Base-by-base conservation (phyloP, 805 yeast genomes). In the Barnettozyma pratensis region DNA sequence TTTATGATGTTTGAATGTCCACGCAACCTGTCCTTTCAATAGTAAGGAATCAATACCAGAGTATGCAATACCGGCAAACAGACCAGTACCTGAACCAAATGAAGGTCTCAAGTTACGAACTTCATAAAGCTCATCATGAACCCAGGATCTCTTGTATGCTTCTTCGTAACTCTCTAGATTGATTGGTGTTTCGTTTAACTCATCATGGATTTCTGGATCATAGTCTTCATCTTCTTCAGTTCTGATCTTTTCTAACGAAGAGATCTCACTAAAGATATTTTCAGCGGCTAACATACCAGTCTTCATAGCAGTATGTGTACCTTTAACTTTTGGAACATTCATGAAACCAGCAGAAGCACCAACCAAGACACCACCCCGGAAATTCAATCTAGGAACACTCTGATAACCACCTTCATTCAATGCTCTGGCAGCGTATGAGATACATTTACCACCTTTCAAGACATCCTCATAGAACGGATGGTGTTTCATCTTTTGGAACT, bases 291-390 rank as follows among this genome's bases (percentile, higher is more conserved):
- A 67, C 77, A 94, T 83, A 32, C 98, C 99, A 8, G 94, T 77
- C 67, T 94, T 94, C 81, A 94, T 88, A 1, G 99, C 98, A 1
- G 97, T 92, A 66, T 94, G 99, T 0, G 97, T 84, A 12, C 99
- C 99, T 70, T 94, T 94, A 61, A 94, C 87, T 67, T 92, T 94
- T 46, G 99, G 97, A 40, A 94, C 98, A 64, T 94, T 94, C 80
- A 94, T 79, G 66, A 94, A 92, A 1, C 99, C 99, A 4, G 99
- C 99, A 49, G 95, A 73, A 49, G 96, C 94, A 32, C 99, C 99
- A 37, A 94, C 92, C 30, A 94, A 70, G 7, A 90, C 84, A 46
- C 99, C 99, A 44, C 99, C 99, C 2, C 98, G 98, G 77, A 94
- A 94, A 55, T 83, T 73, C 47, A 94, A 74, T 62, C 83, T 79